phyloP scores from a whole-genome alignment of 2,329 filamentous ascomycete genomes.

The Pyricularia grisea region DNA sequence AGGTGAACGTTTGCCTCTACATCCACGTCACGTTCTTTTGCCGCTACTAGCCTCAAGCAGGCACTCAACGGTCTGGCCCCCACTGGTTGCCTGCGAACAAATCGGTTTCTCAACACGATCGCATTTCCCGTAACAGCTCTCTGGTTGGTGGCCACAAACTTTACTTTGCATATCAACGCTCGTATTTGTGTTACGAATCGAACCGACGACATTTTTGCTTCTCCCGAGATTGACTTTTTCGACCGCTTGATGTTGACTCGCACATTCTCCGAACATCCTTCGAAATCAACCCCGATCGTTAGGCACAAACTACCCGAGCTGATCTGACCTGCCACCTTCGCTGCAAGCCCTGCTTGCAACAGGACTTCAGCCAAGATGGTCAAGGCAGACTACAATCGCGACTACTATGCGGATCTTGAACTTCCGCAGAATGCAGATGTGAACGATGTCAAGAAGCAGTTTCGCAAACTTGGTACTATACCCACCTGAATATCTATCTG shows the following conservation, averaged over 20 bases:
- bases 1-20: not conserved
- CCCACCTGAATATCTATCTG: not conserved
- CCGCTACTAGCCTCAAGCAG: not conserved
- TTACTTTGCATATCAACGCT: not conserved
- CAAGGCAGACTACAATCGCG: slow-evolving; percentile 53
- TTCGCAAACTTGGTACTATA: slow-evolving; percentile 65
- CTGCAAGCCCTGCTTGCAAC: not conserved
- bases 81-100: not conserved
- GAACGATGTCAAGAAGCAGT: slow-evolving; percentile 77
- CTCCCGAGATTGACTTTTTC: not conserved
- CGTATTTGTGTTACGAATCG: not conserved
- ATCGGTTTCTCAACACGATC: not conserved
- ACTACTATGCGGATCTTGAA: slow-evolving; percentile 82
- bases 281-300: not conserved
- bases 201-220: not conserved
- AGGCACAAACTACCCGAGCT: not conserved
- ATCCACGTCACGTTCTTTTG: not conserved
- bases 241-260: not conserved
- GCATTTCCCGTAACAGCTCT: not conserved
- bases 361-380: slow-evolving; percentile 42
- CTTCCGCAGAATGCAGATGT: slow-evolving; percentile 57
- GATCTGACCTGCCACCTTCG: not conserved
- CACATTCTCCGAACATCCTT: not conserved
- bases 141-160: not conserved
- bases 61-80: not conserved